Conservation (phyloP, 768 basidiomycete species). For the Termitomyces sp. region DNA sequence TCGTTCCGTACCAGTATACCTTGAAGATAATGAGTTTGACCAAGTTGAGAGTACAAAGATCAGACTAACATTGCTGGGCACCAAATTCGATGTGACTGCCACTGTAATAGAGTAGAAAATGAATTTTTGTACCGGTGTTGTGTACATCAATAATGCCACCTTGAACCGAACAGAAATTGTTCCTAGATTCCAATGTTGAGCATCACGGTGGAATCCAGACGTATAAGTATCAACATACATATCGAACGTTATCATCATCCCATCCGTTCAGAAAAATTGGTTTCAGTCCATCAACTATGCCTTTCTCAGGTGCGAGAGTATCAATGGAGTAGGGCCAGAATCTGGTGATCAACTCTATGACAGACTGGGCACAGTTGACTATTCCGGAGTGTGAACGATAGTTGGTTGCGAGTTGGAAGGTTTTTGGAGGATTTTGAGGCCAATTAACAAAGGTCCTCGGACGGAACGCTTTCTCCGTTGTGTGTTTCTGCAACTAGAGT, state of each 20-base stretch:
- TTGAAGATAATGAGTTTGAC: conserved; percentile 22
- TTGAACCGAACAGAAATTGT: conserved; percentile 57
- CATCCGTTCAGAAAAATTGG: conserved; percentile 58
- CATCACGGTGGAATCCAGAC: not conserved
- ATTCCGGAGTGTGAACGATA: conserved; percentile 76
- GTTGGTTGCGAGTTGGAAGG: conserved; percentile 62
- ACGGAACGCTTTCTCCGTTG: conserved; percentile 8
- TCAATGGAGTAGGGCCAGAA: conserved; percentile 73
- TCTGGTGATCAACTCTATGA: conserved; percentile 57
- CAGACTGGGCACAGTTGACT: conserved; percentile 64
- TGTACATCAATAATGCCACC: conserved; percentile 29
- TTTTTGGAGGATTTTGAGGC: conserved; percentile 19
- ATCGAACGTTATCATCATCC: conserved; percentile 41
- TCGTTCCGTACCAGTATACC: conserved; percentile 73
- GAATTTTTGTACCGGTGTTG: not conserved
- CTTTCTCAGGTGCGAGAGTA: conserved; percentile 51
- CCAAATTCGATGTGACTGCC: conserved; percentile 57
- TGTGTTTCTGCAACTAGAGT: conserved; percentile 6
- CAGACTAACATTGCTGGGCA: conserved; percentile 56
- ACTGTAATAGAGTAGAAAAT: conserved; percentile 26
- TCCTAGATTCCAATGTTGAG: conserved; percentile 29
- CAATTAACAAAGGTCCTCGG: not conserved
- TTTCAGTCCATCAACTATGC: conserved; percentile 49
- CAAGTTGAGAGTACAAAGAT: not conserved
- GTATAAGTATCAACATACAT: conserved; percentile 23